These are phyloP conservation scores for Pyricularia sp. DNA, from an alignment of 2,329 filamentous ascomycete genomes.

Conservation along the genomic window DNA sequence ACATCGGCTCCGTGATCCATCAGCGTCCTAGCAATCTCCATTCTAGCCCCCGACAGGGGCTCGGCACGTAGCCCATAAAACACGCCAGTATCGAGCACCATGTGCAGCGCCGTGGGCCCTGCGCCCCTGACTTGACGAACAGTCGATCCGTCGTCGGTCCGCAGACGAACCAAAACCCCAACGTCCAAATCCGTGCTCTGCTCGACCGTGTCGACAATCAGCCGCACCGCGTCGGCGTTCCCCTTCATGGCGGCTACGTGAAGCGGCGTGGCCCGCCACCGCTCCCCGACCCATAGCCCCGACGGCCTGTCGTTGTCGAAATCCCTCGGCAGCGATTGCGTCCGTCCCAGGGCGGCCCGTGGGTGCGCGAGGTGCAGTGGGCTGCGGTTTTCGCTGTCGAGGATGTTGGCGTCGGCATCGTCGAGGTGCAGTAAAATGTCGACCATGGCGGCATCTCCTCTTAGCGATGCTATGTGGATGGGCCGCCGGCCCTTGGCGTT, in stretches of 20 bases:
- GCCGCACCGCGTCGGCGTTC: neutral
- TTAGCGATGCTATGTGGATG: neutral
- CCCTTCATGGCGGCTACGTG: neutral
- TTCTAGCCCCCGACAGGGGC: neutral
- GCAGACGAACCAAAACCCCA: neutral
- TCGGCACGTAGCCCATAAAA: neutral
- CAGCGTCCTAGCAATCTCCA: neutral
- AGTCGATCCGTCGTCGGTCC: neutral
- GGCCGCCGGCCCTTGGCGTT: neutral
- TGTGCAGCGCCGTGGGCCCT: neutral
- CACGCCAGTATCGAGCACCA: neutral
- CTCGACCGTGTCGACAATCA: neutral
- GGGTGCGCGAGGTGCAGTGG: neutral
- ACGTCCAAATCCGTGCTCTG: neutral
- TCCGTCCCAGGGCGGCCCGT: neutral
- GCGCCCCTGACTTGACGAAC: neutral
- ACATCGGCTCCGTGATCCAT: neutral
- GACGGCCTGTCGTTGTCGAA: neutral
- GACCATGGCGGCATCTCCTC: neutral
- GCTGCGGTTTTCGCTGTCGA: neutral
- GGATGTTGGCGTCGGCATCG: neutral
- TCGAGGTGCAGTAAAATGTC: neutral
- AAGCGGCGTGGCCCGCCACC: neutral
- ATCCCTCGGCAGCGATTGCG: neutral
- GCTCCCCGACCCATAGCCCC: neutral